Base-by-base conservation (phyloP, 2,329 filamentous ascomycete species). In the Talaromyces marneffei region DNA sequence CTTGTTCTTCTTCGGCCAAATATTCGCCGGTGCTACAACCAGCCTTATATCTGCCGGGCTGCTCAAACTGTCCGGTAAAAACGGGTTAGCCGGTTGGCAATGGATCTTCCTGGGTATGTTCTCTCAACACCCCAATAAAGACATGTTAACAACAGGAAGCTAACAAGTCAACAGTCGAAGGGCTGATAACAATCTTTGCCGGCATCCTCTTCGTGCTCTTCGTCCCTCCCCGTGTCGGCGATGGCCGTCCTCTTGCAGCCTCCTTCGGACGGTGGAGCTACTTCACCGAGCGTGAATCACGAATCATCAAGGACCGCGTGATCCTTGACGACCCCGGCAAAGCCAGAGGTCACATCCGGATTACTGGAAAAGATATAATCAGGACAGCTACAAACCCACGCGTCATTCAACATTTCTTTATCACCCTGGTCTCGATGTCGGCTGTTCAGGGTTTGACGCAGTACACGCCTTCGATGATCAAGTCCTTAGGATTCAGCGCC, bases 1-100 rank as follows among this genome's bases (percentile, higher is more conserved):
- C 67, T 67, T 83, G 35, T 84, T 84, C 69, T 85, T 81, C 71
- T 81, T 84, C 60, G 83, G 82, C 10, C 83, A 83, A 66, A 78
- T 82, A 67, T 74, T 83, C 16, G 82, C 80, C 4, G 75, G 76
- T 18, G 79, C 78, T 0, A 77, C 74, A 0, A 70, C 70, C 0
- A 72, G 70, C 56, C 63, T 77, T 12, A 75, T 77, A 37, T 74
- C 72, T 0, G 75, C 72, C 12, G 75, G 75, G 1, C 66, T 77
- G 37, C 73, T 85, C 25, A 79, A 80, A 59, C 78, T 85, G 73
- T 70, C 75, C 6, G 82, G 80, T 1, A 74, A 78, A 1, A 75
- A 72, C 1, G 79, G 78, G 6, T 72, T 79, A 59, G 67, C 78
- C 0, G 82, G 83, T n/a, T 85, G 82, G 82, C 80, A 81, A 65